These are phyloP conservation scores for Debaryomycetaceae sp. DNA, from an alignment of 1,139 yeast species.

Conservation along the genomic window DNA sequence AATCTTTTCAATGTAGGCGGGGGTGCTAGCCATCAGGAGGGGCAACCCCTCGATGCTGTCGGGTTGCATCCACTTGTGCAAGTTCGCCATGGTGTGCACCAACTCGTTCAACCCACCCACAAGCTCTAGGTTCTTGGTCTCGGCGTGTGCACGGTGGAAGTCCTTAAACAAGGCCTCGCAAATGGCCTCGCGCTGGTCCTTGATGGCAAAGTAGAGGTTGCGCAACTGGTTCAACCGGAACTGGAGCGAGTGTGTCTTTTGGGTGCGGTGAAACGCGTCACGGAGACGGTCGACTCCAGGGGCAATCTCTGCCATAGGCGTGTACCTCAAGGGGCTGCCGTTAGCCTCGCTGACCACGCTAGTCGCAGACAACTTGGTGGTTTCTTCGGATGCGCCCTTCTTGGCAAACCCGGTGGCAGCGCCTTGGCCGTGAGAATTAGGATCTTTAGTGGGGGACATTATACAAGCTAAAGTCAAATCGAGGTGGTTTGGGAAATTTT, in stretches of 20 bases:
- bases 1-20: constrained; percentile 53
- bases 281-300: constrained; percentile 39
- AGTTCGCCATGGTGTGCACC: constrained; percentile 51
- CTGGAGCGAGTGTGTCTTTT: constrained; percentile 53
- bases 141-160: constrained; percentile 59
- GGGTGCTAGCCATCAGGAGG: constrained; percentile 39
- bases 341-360: too few species aligned
- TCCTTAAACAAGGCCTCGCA: constrained; percentile 61
- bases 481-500: too few species aligned
- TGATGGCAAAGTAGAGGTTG: constrained; percentile 60
- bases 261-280: constrained; percentile 38
- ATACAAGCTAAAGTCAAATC: too few species aligned
- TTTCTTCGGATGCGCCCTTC: too few species aligned
- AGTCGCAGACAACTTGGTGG: too few species aligned
- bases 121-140: constrained; percentile 59
- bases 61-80: constrained; percentile 62
- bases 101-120: constrained; percentile 52
- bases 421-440: too few species aligned
- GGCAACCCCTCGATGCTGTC: constrained; percentile 44
- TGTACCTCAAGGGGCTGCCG: constrained; percentile 35
- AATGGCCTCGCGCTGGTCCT: constrained; percentile 55
- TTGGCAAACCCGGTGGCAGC: too few species aligned
- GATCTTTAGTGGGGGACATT: too few species aligned
- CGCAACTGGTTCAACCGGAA: constrained; percentile 62
- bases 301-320: constrained; percentile 50